Conservation (phyloP, 176 grass and related monocot species). For the Phragmites australis region DNA sequence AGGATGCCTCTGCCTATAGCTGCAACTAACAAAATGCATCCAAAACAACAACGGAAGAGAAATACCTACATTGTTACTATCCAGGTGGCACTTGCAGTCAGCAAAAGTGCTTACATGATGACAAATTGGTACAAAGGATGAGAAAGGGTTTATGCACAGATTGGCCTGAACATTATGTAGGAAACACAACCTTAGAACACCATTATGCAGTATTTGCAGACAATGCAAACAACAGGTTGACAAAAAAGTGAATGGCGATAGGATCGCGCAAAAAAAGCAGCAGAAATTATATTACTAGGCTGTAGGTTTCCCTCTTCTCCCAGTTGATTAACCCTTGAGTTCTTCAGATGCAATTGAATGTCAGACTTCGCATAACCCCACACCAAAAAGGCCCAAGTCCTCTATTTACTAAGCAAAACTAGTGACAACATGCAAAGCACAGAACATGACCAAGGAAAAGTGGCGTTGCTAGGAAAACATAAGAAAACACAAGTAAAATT, state of each 20-base stretch:
- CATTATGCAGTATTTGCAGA: not conserved
- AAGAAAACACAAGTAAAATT: not conserved
- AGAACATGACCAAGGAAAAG: not conserved
- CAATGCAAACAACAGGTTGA: not conserved
- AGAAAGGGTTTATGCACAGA: not conserved
- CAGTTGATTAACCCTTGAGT: not conserved
- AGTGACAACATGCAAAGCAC: not conserved
- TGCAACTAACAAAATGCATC: not conserved
- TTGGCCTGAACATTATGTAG: not conserved
- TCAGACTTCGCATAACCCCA: not conserved
- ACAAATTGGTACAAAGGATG: not conserved
- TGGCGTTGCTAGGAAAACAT: not conserved
- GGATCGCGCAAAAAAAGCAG: not conserved
- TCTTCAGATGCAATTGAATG: not conserved
- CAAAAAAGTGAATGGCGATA: not conserved
- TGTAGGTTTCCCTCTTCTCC: not conserved
- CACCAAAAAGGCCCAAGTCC: not conserved
- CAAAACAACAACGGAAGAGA: not conserved
- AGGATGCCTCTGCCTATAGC: not conserved
- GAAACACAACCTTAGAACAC: not conserved
- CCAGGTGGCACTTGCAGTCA: not conserved
- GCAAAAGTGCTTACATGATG: not conserved
- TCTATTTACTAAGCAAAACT: not conserved
- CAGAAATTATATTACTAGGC: not conserved
- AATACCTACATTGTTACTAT: not conserved